Evolutionary conservation across 106 monocot genomes (phyloP), one percentile per base, ranked within the genome.

Genomic region (Xerophyta viscosa): DNA sequence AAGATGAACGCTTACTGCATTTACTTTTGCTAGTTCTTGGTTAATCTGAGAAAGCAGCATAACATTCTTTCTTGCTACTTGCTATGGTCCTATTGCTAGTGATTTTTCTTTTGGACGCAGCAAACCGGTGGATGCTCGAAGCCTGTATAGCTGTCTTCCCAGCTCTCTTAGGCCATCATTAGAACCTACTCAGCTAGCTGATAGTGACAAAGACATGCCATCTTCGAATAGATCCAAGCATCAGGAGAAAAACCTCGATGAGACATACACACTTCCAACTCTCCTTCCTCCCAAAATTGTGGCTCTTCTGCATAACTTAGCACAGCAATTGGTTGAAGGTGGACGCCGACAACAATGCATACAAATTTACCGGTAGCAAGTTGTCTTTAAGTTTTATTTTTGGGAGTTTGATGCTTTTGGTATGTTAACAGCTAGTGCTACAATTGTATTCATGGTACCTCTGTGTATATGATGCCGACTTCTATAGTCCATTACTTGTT

Each of bases 51-150:
- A n/a, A n/a, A n/a, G n/a, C n/a, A n/a, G n/a, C n/a, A n/a, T n/a
- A n/a, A n/a, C n/a, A n/a, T n/a, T n/a, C n/a, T n/a, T n/a, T n/a
- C n/a, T 33, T 33, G 11, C 11, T 33, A 6, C 11, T 11, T 33
- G 11, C 33, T 33, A 11, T 6, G 33, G 33, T 6, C 5, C 5
- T 33, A 33, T 33, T 11, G 33, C 33, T 11, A 11, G 11, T 33
- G 11, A 33, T 63, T 50, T 2, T 66, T 4, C 61, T 4, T 68
- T 44, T 71, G 29, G 5, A 83, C 78, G 65, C 74, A 92, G 92
- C 76, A 92, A 86, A 55, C 78, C 87, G n/a, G 66, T 88, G 50
- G 84, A 84, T 47, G 81, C 78, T 46, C 81, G 84, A 24, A 71
- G 52, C 29, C 72, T 88, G 55, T 75, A 78, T 60, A 78, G 81